phyloP scores from a whole-genome alignment of 495 filamentous ascomycete species.

The Aspergillus baeticus region DNA sequence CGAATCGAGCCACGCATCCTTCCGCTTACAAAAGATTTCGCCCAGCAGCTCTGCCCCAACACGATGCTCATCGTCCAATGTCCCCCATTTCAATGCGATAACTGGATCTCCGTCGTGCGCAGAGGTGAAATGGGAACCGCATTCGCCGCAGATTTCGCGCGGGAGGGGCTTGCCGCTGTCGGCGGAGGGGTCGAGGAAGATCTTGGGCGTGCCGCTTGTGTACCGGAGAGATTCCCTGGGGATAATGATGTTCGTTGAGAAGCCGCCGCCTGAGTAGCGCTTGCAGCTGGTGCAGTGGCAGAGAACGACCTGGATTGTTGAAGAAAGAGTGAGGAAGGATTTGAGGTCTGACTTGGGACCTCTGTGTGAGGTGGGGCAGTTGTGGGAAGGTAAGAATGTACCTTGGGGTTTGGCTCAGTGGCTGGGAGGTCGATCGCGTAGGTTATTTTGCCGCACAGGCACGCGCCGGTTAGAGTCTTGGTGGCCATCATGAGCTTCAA shows the following conservation, averaged over 20 bases:
- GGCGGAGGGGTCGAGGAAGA: conserved; percentile 14
- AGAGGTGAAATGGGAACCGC: conserved; percentile 25
- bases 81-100: conserved; percentile 26
- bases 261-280: conserved; percentile 28
- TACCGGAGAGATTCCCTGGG: conserved; percentile 14
- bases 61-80: conserved; percentile 24
- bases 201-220: conserved; percentile 23
- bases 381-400: background rate
- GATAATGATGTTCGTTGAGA: conserved; percentile 29
- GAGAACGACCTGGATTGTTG: conserved; percentile 20
- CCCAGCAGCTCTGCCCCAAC: conserved; percentile 7
- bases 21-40: conserved; percentile 26
- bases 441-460: conserved; percentile 27
- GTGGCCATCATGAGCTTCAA: conserved; percentile 5
- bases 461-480: conserved; percentile 21
- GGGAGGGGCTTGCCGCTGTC: conserved; percentile 16
- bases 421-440: conserved; percentile 26
- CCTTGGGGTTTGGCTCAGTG: conserved; percentile 20
- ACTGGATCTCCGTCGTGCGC: background rate
- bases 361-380: background rate
- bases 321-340: background rate
- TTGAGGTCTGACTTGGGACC: too few relatives aligned
- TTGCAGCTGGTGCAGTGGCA: conserved; percentile 37
- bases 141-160: conserved; percentile 27
- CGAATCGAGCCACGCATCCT: conserved; percentile 23